Percentiles rank a stretch among this genome's conserved stretches.
Evolutionary conservation across 2,329 filamentous ascomycete species (phyloP).

Genomic region (Fusarium sp.): DNA sequence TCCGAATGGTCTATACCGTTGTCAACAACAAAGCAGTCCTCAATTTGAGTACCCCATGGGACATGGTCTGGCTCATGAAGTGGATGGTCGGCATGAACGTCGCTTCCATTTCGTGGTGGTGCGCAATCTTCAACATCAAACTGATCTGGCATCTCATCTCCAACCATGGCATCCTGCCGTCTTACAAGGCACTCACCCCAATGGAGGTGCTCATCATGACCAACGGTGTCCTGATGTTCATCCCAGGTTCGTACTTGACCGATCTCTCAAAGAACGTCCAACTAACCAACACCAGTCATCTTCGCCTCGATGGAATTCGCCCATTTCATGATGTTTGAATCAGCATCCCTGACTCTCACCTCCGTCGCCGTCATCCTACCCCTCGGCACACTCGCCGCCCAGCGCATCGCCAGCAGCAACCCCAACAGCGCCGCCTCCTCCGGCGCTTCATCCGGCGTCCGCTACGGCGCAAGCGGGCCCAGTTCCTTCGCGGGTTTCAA

Average conservation of each 20-base stretch:
- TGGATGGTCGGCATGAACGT: slow-evolving; percentile 57
- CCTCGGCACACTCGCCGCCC: slow-evolving; percentile 65
- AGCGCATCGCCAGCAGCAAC: slow-evolving; percentile 56
- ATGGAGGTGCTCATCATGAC: slow-evolving; percentile 69
- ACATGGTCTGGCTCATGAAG: slow-evolving; percentile 56
- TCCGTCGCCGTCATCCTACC: slow-evolving; percentile 66
- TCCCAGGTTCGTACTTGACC: slow-evolving; percentile 60
- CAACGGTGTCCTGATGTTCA: slow-evolving; percentile 68
- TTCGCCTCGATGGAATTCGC: slow-evolving; percentile 64
- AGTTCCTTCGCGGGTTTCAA: slow-evolving; percentile 44
- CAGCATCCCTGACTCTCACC: slow-evolving; percentile 63
- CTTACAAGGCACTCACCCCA: slow-evolving; percentile 58
- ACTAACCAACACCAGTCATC: slow-evolving; percentile 56
- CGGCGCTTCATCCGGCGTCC: slow-evolving; percentile 29
- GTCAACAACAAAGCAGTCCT: slow-evolving; percentile 55
- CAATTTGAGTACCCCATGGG: slow-evolving; percentile 36
- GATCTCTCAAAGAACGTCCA: not conserved
- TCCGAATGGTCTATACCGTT: slow-evolving; percentile 53
- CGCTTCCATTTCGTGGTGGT: slow-evolving; percentile 65
- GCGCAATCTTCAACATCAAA: slow-evolving; percentile 67
- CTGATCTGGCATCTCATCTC: slow-evolving; percentile 62
- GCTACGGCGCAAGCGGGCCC: slow-evolving; percentile 31
- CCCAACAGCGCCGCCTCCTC: slow-evolving; percentile 40
- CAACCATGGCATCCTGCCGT: slow-evolving; percentile 62
- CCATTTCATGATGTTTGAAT: slow-evolving; percentile 60